Evolutionary conservation across 2,329 filamentous ascomycete species (phyloP).

Genomic region (Teratosphaeria pseudoeucalypti): DNA sequence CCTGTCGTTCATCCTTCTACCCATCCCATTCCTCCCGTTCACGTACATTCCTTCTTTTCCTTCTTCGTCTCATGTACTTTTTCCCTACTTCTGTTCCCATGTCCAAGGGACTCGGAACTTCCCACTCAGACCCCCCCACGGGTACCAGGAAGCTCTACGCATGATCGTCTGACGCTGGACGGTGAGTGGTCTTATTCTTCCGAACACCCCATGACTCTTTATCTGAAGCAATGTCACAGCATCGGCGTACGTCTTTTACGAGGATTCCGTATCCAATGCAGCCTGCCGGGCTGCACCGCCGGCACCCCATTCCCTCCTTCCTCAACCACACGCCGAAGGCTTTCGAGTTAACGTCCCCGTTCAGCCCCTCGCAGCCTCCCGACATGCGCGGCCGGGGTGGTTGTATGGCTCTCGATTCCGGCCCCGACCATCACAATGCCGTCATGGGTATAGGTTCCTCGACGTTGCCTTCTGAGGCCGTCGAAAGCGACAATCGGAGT

Average conservation of each 20-base stretch:
- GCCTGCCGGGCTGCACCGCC: constrained; percentile 21
- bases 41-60: constrained; percentile 2
- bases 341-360: constrained; percentile 18
- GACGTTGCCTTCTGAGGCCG: not conserved
- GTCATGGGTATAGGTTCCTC: constrained; percentile 23
- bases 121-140: constrained; percentile 2
- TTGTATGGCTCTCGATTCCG: constrained; percentile 12
- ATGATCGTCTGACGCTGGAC: not conserved
- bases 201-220: constrained; percentile 6
- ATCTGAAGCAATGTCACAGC: constrained; percentile 13
- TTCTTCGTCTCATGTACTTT: not conserved
- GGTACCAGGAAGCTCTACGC: not conserved
- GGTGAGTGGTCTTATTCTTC: constrained; percentile 1
- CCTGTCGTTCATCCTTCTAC: constrained; percentile 5
- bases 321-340: constrained; percentile 26
- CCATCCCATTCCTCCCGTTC: constrained; percentile 2
- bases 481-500: constrained; percentile 9
- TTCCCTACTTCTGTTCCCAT: not conserved
- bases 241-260: constrained; percentile 9
- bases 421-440: constrained; percentile 12
- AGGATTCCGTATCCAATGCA: constrained; percentile 25
- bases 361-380: constrained; percentile 19
- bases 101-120: not conserved
- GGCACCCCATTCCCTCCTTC: constrained; percentile 19
- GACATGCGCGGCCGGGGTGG: constrained; percentile 15